Base-by-base conservation (phyloP, 257 asterid genomes). In the Solanum bulbocastanum region DNA sequence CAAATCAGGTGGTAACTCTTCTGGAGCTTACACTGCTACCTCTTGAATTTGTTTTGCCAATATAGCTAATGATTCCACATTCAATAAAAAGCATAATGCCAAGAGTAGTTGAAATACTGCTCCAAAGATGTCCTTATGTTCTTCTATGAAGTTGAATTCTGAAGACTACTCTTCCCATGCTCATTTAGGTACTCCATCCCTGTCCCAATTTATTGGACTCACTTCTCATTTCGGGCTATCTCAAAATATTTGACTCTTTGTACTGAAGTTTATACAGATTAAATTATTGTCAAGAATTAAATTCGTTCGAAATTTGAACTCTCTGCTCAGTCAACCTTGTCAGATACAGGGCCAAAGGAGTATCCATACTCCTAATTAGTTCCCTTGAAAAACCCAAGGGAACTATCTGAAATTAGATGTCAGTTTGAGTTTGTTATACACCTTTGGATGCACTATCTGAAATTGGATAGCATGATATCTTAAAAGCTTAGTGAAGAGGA, bases 1-100 rank as follows among this genome's bases (percentile, higher is more conserved):
- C 95, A 79, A 92, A 93, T 89, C 97, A 97, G 98, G 99, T 96
- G 68, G 76, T 84, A 81, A 84, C 83, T 44, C 83, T 32, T 65
- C 79, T 39, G 30, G 40, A 37, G 22, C 32, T 46, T 46, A 27
- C 40, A 44, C 40, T 46, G 39, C 68, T 81, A 81, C 42, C 30
- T 81, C 65, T 81, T 81, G 39, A 81, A 46, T 46, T 27, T 46
- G 39, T 79, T 44, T 39, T 81, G 27, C 18, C 68, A 25, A n/a
- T 46, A 27, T 81, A 16, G 68, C 27, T 46, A 16, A 44, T 30
- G 65, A 27, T 81, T 81, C 42, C 58, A 10, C 68, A 81, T 81
- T 30, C 66, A 81, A 30, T 46, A 16, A 30, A 32, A 81, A 46
- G 40, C 10, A 81, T 46, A 46, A 16, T 81, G 10, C 66, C 62